Percentiles rank a stretch among this genome's conserved stretches.
These are phyloP conservation scores for Ramularia endophylla DNA, from an alignment of 2,329 filamentous ascomycete genomes.

Conservation along the genomic window DNA sequence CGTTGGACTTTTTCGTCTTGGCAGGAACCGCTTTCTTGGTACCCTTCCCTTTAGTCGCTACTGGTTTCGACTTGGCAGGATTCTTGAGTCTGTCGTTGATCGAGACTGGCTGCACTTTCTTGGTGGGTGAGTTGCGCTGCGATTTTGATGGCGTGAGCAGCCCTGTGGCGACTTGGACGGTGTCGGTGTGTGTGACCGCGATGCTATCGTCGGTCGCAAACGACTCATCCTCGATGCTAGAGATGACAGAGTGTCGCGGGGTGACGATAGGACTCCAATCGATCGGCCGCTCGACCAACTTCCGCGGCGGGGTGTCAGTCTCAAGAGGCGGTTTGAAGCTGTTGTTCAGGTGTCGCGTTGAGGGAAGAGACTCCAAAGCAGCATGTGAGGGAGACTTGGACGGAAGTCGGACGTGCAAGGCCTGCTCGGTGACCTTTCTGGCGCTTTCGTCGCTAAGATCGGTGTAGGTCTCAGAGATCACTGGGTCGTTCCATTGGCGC, in stretches of 20 bases:
- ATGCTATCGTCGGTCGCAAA: constrained; percentile 19
- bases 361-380: constrained; percentile 14
- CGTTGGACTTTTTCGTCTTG: constrained; percentile 18
- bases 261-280: constrained; percentile 18
- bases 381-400: constrained; percentile 12
- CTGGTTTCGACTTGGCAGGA: constrained; percentile 12
- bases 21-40: constrained; percentile 8
- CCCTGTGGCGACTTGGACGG: constrained; percentile 10
- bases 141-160: constrained; percentile 32
- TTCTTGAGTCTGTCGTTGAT: constrained; percentile 19
- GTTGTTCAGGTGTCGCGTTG: constrained; percentile 25
- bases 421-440: constrained; percentile 34
- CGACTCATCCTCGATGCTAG: constrained; percentile 22
- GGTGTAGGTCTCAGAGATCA: constrained; percentile 34
- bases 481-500: constrained; percentile 51
- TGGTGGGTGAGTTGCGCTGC: constrained; percentile 21
- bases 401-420: constrained; percentile 15
- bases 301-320: constrained; percentile 17
- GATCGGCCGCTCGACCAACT: constrained; percentile 10
- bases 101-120: constrained; percentile 13
- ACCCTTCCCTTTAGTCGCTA: constrained; percentile 6
- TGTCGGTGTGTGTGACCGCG: constrained; percentile 9
- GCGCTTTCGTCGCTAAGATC: constrained; percentile 43
- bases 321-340: constrained; percentile 25
- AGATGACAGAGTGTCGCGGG: constrained; percentile 15